These are phyloP conservation scores for Ilyonectria mors-panacis DNA, from an alignment of 2,329 filamentous ascomycete species.

Conservation along the genomic window DNA sequence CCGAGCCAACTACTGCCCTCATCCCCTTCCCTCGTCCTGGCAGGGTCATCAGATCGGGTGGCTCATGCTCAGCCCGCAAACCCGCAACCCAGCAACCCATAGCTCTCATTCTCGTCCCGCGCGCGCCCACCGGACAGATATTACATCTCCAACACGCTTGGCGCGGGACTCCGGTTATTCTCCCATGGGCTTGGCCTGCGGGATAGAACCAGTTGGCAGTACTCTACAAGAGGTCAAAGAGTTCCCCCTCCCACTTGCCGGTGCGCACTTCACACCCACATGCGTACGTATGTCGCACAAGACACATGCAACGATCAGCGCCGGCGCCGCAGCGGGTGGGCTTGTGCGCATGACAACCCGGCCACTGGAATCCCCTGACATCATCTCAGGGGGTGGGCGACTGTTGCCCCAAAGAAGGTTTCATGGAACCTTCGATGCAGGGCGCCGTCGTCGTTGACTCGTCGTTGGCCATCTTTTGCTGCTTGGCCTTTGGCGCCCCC, in stretches of 20 bases:
- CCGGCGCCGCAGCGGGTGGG: conserved; percentile 14
- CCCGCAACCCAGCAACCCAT: not conserved
- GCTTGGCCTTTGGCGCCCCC: conserved; percentile 5
- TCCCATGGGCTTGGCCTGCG: conserved; percentile 7
- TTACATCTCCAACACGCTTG: conserved; percentile 10
- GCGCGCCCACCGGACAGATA: not conserved
- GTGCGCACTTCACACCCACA: not conserved
- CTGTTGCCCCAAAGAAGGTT: conserved; percentile 42
- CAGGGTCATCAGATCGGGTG: conserved; percentile 17
- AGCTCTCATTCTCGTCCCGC: conserved; percentile 3
- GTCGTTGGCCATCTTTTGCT: conserved; percentile 4
- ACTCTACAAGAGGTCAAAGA: conserved; percentile 16
- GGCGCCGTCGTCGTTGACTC: conserved; percentile 2
- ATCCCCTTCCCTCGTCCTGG: conserved; percentile 3
- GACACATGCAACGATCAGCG: conserved; percentile 18
- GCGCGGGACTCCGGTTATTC: conserved; percentile 8
- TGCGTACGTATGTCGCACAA: not conserved
- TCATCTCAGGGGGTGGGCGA: conserved; percentile 36
- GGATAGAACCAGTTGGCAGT: not conserved
- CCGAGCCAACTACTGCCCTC: conserved; percentile 18
- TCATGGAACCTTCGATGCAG: conserved; percentile 47
- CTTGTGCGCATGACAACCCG: conserved; percentile 27
- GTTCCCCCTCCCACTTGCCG: conserved; percentile 10
- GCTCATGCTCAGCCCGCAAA: conserved; percentile 17
- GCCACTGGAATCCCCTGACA: conserved; percentile 41